Evolutionary conservation across 2,329 filamentous ascomycete genomes (phyloP), one percentile per base, ranked within the genome.

Genomic region (Tolypocladium tropicale): DNA sequence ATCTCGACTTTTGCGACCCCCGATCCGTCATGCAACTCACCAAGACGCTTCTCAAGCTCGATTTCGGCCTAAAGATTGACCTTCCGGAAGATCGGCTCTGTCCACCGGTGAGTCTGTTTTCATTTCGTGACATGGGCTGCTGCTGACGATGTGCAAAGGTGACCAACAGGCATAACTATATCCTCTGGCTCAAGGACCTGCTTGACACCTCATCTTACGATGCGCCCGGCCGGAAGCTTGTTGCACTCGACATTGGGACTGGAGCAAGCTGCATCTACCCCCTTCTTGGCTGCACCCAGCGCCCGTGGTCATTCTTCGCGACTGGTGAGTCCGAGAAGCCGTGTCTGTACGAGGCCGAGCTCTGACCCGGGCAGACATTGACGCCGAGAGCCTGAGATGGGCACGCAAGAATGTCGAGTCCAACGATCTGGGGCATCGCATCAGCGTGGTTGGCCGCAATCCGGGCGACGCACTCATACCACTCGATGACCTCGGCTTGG

Each of bases 191-290:
- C 1, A 90, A 95, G 64, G 78, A 80, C 3, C 79, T 99, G 0
- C 68, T 97, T 7, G 90, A 95, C 65, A 85, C 83, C 1, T 87
- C 85, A 0, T 75, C 74, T 0, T 86, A 83, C 61, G 72, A 78
- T 2, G 64, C 68, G 3, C 66, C 68, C 2, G 67, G 66, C 0
- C 73, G 80, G n/a, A 72, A 77, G 46, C 76, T 90, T 2, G 68
- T 79, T 0, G 92, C 93, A 0, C 72, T 96, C 2, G 92, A 96
- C 62, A 86, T 96, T 59, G 94, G 94, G 43, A 95, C 91, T 1
- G 94, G 94, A 2, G 89, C 93, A 18, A 95, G 90, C 62, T 87
- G 87, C 63, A 95, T 99, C 63, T 99, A 97, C 67, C 88, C 92
- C 2, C 79, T 97, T 1, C 78, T 99, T 1, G 90, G 85, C 23